Conservation (phyloP, 2,329 filamentous ascomycete genomes). For the Monilinia aucupariae region DNA sequence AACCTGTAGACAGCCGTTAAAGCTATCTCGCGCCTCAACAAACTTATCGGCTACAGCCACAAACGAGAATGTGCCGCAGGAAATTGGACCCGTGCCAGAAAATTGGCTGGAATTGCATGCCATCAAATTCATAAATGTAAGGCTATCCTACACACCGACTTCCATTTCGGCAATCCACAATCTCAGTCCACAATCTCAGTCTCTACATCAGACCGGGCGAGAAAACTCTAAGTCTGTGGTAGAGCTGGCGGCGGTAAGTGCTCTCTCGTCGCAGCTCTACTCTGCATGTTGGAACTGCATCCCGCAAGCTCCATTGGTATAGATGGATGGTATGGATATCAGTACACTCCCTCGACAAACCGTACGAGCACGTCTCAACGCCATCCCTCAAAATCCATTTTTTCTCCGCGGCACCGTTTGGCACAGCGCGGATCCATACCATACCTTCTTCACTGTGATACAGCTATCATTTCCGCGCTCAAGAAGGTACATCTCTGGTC, state of each 20-base stretch:
- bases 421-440: constrained; percentile 44
- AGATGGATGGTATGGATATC: constrained; percentile 46
- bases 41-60: constrained; percentile 20
- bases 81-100: constrained; percentile 19
- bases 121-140: constrained; percentile 35
- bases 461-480: constrained; percentile 42
- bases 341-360: constrained; percentile 39
- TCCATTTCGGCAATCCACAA: constrained; percentile 22
- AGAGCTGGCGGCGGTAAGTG: constrained; percentile 42
- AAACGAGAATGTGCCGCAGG: constrained; percentile 22
- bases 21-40: constrained; percentile 27
- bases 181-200: too few species aligned
- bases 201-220: constrained; percentile 48
- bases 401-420: constrained; percentile 45
- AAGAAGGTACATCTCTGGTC: constrained; percentile 38
- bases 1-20: constrained; percentile 30
- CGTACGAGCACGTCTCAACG: constrained; percentile 41
- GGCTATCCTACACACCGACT: constrained; percentile 32
- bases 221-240: constrained; percentile 45
- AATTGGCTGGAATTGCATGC: constrained; percentile 29
- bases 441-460: constrained; percentile 37
- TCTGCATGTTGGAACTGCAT: constrained; percentile 45
- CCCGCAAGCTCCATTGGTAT: constrained; percentile 40
- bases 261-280: constrained; percentile 43
- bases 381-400: constrained; percentile 46